Percentiles rank a stretch among this genome's conserved stretches.
phyloP scores from a whole-genome alignment of 78 protist species.

The Thecamonas trahens region DNA sequence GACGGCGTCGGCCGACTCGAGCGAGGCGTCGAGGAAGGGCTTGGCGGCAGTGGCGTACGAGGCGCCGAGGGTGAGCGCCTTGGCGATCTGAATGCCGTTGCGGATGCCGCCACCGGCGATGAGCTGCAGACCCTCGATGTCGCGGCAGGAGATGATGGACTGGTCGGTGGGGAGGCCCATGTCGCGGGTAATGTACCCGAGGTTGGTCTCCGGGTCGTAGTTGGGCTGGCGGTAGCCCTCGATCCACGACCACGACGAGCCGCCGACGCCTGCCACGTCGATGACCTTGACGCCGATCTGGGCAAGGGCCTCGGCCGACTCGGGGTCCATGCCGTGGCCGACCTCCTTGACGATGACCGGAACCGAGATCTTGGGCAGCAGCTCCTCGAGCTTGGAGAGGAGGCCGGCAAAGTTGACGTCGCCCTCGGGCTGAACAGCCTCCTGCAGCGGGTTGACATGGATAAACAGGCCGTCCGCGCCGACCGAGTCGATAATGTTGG shows the following conservation, averaged over 20 bases:
- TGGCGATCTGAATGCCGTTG: slow-evolving; percentile 4
- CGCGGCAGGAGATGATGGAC: neutral
- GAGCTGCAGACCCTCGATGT: neutral
- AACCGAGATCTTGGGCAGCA: neutral
- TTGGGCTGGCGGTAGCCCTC: neutral
- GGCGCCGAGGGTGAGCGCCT: slow-evolving; percentile 7
- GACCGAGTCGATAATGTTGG: neutral
- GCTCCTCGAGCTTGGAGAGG: neutral
- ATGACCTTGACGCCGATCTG: neutral
- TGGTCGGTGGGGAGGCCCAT: slow-evolving; percentile 2
- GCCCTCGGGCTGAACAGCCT: slow-evolving; percentile 11
- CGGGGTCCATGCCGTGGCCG: slow-evolving; percentile 13
- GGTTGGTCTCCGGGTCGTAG: neutral
- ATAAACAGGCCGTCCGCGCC: slow-evolving; percentile 14
- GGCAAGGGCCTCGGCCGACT: neutral
- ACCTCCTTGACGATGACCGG: slow-evolving; percentile 10
- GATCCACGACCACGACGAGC: slow-evolving; percentile 8
- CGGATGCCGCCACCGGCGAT: slow-evolving; percentile 3
- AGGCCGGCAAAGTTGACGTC: slow-evolving; percentile 1
- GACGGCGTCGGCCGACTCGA: neutral
- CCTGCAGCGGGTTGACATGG: slow-evolving; percentile 5
- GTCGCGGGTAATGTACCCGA: slow-evolving; percentile 10
- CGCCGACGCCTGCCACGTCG: slow-evolving; percentile 4
- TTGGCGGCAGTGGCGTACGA: neutral
- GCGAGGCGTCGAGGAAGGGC: slow-evolving; percentile 4